A percentile compares a stretch with the other conserved stretches of the same genome.
Conservation (phyloP, 2,329 filamentous ascomycete species). For the Colletotrichum ledebouriae region DNA sequence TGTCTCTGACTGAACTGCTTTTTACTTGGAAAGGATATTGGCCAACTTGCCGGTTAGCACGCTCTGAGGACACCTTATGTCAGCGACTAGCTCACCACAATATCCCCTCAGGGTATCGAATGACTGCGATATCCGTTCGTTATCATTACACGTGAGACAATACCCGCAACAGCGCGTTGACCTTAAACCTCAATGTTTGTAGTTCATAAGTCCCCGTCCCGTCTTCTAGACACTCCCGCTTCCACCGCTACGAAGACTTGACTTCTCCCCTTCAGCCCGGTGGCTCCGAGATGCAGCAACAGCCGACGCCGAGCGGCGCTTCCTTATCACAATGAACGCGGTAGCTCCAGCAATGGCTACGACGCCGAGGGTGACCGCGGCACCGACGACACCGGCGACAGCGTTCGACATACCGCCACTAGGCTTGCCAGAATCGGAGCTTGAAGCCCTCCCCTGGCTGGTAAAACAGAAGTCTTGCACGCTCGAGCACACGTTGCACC, state of each 20-base stretch:
- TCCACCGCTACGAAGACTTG: conserved; percentile 18
- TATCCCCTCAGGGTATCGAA: too few species aligned
- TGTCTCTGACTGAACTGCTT: too few species aligned
- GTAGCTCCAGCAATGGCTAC: conserved; percentile 41
- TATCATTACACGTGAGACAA: background rate
- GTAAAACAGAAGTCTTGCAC: conserved; percentile 50
- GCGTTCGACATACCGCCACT: conserved; percentile 49
- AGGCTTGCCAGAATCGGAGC: conserved; percentile 13
- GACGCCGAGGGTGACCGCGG: conserved; percentile 51
- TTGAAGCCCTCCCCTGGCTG: conserved; percentile 45
- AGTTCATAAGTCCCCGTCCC: too few species aligned
- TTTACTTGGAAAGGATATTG: too few species aligned
- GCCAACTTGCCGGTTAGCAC: too few species aligned
- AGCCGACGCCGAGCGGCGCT: conserved; percentile 10
- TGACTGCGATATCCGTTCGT: background rate
- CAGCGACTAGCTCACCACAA: too few species aligned
- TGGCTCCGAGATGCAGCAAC: background rate
- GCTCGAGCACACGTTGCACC: conserved; percentile 50
- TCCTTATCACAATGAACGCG: conserved; percentile 21
- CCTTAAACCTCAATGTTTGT: too few species aligned
- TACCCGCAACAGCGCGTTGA: too few species aligned
- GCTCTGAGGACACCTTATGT: too few species aligned
- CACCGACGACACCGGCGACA: conserved; percentile 52
- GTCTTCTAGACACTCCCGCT: background rate
- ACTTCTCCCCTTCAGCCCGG: background rate